Evolutionary conservation across 306 rosid genomes (phyloP).

Genomic region (Vigna nakashimae): DNA sequence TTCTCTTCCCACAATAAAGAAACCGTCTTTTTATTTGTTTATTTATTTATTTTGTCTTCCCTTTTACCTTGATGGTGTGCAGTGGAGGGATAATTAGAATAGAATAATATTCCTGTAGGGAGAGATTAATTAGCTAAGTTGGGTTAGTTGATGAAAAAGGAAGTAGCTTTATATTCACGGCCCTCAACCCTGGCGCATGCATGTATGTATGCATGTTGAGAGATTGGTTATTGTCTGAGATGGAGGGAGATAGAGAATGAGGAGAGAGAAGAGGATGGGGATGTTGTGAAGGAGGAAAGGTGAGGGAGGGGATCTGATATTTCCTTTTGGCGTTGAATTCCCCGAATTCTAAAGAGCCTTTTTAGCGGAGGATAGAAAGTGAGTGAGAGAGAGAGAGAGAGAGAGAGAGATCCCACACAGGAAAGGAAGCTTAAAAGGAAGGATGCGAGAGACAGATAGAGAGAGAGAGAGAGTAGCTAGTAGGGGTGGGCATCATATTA

Average conservation of each 20-base stretch:
- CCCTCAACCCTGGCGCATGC: neutral
- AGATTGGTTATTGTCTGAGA: slow-evolving; percentile 35
- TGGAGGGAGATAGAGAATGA: slow-evolving; percentile 22
- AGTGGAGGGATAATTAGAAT: slow-evolving; percentile 13
- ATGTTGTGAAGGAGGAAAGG: neutral
- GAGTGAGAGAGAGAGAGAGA: neutral
- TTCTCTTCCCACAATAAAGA: slow-evolving; percentile 23
- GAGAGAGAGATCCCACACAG: neutral
- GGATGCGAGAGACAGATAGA: neutral
- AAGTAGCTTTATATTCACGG: slow-evolving; percentile 42
- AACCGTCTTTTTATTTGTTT: neutral
- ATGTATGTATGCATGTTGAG: slow-evolving; percentile 9
- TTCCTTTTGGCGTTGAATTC: slow-evolving; percentile 81
- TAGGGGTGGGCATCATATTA: neutral
- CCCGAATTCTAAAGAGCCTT: slow-evolving; percentile 19
- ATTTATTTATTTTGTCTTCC: neutral
- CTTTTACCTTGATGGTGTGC: neutral
- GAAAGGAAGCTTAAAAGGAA: neutral
- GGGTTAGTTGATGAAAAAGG: slow-evolving; percentile 6
- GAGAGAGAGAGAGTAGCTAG: neutral
- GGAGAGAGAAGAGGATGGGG: slow-evolving; percentile 18
- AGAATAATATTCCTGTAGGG: neutral
- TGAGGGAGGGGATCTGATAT: slow-evolving; percentile 52
- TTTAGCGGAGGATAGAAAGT: slow-evolving; percentile 25
- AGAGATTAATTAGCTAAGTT: neutral